phyloP scores from a whole-genome alignment of 805 yeast genomes.

The Yarrowia sp. region DNA sequence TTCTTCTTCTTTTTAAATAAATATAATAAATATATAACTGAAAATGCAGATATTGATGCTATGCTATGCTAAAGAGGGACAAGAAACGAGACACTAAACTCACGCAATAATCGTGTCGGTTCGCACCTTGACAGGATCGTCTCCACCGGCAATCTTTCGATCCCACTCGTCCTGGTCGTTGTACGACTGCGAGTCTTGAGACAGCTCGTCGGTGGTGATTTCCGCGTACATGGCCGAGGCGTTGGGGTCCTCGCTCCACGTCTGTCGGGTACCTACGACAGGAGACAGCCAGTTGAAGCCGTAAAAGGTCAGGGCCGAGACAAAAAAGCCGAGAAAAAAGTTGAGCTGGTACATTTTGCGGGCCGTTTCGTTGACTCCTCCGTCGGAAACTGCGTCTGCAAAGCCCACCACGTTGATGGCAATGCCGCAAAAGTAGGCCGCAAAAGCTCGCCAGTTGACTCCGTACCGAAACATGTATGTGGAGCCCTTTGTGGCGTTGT shows the following conservation, averaged over 20 bases:
- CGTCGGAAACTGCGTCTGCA: constrained; percentile 63
- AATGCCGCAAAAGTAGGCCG: constrained; percentile 76
- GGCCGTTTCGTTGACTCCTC: constrained; percentile 79
- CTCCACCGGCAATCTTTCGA: background rate
- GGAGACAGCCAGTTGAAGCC: constrained; percentile 41
- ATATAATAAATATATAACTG: background rate
- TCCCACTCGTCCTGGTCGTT: background rate
- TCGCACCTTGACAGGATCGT: too few relatives aligned
- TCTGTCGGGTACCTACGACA: constrained; percentile 25
- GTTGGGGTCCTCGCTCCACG: constrained; percentile 12
- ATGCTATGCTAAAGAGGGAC: background rate
- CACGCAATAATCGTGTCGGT: too few relatives aligned
- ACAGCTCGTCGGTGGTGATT: constrained; percentile 3
- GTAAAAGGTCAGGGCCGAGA: constrained; percentile 55
- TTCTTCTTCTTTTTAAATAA: too few relatives aligned
- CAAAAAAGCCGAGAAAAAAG: constrained; percentile 71
- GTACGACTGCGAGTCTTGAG: constrained; percentile 3
- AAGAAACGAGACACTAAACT: too few relatives aligned
- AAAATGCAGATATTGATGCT: too few relatives aligned
- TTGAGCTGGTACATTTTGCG: constrained; percentile 66
- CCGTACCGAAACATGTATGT: constrained; percentile 67
- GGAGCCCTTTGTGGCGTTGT: constrained; percentile 45
- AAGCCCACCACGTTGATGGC: constrained; percentile 84
- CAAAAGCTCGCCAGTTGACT: constrained; percentile 78
- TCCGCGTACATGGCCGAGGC: constrained; percentile 13